Evolutionary conservation across 345 rosid species (phyloP).

Genomic region (Populus simonii): DNA sequence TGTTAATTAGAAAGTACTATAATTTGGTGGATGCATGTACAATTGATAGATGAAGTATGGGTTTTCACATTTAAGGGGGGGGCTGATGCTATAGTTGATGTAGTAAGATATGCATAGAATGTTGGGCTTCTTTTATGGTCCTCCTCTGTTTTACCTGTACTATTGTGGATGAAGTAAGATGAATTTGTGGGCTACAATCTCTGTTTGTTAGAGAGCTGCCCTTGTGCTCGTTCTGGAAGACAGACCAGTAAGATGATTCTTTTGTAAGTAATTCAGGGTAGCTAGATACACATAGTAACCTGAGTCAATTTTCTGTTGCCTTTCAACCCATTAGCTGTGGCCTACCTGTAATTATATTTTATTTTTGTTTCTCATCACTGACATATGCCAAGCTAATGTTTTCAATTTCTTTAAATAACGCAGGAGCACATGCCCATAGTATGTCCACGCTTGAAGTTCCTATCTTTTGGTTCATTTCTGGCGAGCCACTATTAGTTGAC

Average conservation of each 20-base stretch:
- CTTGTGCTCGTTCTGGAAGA: background rate
- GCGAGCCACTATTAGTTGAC: constrained; percentile 82
- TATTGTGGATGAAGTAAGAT: background rate
- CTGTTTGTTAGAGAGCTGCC: background rate
- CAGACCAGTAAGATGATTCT: background rate
- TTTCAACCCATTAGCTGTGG: background rate
- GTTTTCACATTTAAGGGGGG: background rate
- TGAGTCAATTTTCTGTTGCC: background rate
- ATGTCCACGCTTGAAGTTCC: constrained; percentile 97
- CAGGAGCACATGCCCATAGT: constrained; percentile 91
- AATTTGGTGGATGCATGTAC: background rate
- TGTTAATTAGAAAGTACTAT: background rate
- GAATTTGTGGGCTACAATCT: background rate
- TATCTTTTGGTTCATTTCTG: constrained; percentile 88
- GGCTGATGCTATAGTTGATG: background rate
- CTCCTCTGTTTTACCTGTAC: background rate
- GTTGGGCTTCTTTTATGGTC: background rate
- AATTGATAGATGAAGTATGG: background rate
- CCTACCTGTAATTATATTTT: background rate
- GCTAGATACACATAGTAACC: background rate
- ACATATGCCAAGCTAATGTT: background rate
- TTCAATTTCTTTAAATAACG: constrained; percentile 15
- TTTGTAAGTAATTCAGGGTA: background rate
- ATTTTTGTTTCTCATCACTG: constrained; percentile 3
- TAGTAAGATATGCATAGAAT: background rate